Base-by-base conservation (phyloP, 164 flowering plant genomes). In the Amborella trichopoda region DNA sequence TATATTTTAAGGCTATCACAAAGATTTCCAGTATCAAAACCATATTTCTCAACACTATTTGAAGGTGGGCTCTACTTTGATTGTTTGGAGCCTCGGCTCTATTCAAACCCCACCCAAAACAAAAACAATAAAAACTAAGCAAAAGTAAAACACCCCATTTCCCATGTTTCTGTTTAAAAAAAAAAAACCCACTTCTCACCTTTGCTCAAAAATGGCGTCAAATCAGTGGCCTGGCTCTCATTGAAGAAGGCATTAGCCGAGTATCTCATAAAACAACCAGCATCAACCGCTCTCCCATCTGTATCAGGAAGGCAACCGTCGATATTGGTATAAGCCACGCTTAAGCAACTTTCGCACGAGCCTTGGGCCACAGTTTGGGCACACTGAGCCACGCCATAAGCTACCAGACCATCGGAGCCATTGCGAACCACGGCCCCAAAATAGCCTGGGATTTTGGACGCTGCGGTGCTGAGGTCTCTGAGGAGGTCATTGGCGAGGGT, bases 261-360 rank as follows among this genome's bases (percentile, higher is more conserved):
- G 42, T 76, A 81, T 52, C 90, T 60, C 23, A 81, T 1, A 28
- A 78, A 81, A 33, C 90, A 81, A 2, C 75, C 84, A 1, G 74
- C 73, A 61, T 76, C 73, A 24, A 70, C 22, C 12, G 80, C 75
- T 48, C 77, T 52, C 6, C 73, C 82, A 13, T 58, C 54, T 1
- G 64, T 17, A 36, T 52, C 49, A 8, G 78, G 78, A 21, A 54
- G 52, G 46, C 84, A 80, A 9, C 26, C 32, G 22, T 46, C 20
- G 13, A 72, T 56, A 40, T 68, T 76, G 2, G 1, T 23, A 5
- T 49, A 45, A 2, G 75, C 90, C 14, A 56, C 64, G 0, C 19
- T 50, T 62, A 81, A 62, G 66, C 90, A 81, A 14, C 52, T 62
- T 28, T 13, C 51, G 34, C 90, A 81, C 4, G 71, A 73, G n/a